phyloP scores from a whole-genome alignment of 2,329 filamentous ascomycete species.

The Scolecobasidium constrictum region DNA sequence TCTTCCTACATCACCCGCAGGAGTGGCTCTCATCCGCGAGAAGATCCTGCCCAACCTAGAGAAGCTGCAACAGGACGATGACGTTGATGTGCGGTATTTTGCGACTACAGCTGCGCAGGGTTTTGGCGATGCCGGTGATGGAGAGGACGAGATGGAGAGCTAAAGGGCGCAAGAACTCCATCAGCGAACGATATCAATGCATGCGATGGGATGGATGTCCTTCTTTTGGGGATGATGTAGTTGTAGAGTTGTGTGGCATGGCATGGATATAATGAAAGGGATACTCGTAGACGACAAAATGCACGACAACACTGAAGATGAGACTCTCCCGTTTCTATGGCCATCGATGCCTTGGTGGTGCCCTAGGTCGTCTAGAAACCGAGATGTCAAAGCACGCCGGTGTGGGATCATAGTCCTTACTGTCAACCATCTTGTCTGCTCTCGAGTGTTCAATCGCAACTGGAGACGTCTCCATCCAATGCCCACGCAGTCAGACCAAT shows the following conservation, averaged over 20 bases:
- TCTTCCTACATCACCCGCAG: conserved; percentile 51
- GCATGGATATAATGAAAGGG: no score
- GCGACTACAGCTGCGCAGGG: conserved; percentile 71
- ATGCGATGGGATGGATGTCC: not conserved
- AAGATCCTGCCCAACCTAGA: conserved; percentile 81
- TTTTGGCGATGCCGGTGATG: conserved; percentile 4
- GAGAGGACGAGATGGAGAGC: not conserved
- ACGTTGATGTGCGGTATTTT: conserved; percentile 97
- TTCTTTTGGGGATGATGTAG: not conserved
- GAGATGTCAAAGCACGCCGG: no score
- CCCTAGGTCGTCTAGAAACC: no score
- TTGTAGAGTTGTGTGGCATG: not conserved
- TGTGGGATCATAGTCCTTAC: no score
- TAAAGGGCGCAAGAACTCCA: not conserved
- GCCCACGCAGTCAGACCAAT: no score
- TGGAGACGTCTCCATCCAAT: no score
- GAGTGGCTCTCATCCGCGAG: conserved; percentile 71
- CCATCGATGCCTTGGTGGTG: no score
- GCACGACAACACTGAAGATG: no score
- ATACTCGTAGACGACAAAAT: not conserved
- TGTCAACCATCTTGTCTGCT: no score
- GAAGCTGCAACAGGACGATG: conserved; percentile 93
- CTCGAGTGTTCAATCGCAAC: no score
- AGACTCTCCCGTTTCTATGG: no score
- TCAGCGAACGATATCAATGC: no score